Conservation (phyloP, 805 yeast genomes). For the Sporopachydermia lactativora region DNA sequence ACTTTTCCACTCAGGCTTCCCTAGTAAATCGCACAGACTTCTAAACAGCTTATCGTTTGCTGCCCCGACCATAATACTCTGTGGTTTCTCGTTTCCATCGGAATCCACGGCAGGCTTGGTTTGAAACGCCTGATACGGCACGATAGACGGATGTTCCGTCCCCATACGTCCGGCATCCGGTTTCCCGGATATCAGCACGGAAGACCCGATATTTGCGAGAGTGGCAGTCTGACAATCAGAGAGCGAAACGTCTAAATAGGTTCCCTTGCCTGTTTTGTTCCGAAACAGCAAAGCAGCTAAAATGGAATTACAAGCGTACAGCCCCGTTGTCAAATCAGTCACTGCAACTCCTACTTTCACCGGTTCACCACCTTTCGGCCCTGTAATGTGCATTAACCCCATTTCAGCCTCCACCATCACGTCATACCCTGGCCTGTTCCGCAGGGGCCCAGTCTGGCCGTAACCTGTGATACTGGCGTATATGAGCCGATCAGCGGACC, state of each 20-base stretch:
- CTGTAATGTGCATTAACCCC: conserved; percentile 30
- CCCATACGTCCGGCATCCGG: conserved; percentile 27
- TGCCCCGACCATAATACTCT: conserved; percentile 25
- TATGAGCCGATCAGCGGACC: conserved; percentile 15
- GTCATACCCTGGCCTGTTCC: conserved; percentile 26
- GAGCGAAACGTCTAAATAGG: conserved; percentile 22
- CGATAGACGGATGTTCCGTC: conserved; percentile 26
- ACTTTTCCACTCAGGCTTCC: conserved; percentile 22
- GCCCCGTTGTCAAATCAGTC: conserved; percentile 27
- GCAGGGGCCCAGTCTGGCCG: conserved; percentile 27
- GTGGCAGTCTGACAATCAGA: conserved; percentile 27
- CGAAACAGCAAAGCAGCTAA: conserved; percentile 23
- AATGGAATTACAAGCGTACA: conserved; percentile 23
- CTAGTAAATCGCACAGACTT: conserved; percentile 19
- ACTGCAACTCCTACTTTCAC: conserved; percentile 30
- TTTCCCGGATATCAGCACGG: conserved; percentile 22
- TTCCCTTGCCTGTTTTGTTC: conserved; percentile 21
- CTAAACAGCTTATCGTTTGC: conserved; percentile 26
- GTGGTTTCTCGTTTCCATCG: conserved; percentile 14
- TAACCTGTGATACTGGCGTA: conserved; percentile 27
- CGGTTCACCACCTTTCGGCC: conserved; percentile 25
- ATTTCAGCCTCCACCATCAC: conserved; percentile 32
- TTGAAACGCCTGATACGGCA: conserved; percentile 27
- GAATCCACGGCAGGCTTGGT: conserved; percentile 15
- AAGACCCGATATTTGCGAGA: conserved; percentile 25